These are phyloP conservation scores for Penicillium bovifimosum DNA, from an alignment of 495 filamentous ascomycete genomes.

Conservation along the genomic window DNA sequence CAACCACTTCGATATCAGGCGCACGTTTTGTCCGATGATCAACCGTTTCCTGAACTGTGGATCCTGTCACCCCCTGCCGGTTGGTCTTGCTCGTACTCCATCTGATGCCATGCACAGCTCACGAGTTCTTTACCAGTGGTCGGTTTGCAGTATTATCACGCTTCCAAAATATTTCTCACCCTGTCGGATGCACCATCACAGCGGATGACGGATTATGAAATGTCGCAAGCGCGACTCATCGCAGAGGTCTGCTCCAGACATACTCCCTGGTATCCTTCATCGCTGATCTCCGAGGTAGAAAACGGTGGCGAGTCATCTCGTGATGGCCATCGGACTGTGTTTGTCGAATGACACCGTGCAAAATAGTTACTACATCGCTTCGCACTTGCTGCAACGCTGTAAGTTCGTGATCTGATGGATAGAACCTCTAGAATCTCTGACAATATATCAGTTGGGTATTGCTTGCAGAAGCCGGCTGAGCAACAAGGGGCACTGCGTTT, in stretches of 20 bases:
- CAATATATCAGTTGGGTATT: constrained; percentile 27
- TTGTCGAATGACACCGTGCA: constrained; percentile 36
- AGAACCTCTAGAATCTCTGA: not conserved
- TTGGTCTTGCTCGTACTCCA: constrained; percentile 6
- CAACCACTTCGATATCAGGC: constrained; percentile 33
- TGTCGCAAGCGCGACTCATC: not conserved
- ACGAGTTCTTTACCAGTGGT: constrained; percentile 16
- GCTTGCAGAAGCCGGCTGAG: constrained; percentile 26
- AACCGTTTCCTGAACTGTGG: constrained; percentile 38
- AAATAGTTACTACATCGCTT: constrained; percentile 39
- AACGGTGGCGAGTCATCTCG: constrained; percentile 28
- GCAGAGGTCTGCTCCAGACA: constrained; percentile 14
- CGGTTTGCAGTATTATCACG: constrained; percentile 36
- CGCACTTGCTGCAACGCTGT: constrained; percentile 35
- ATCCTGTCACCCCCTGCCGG: constrained; percentile 35
- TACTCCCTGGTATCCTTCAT: not conserved
- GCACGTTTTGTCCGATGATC: constrained; percentile 15
- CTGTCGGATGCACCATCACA: constrained; percentile 23
- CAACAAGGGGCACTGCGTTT: constrained; percentile 30
- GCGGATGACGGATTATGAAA: constrained; percentile 25
- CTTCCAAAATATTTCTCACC: constrained; percentile 29
- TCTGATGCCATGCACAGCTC: not conserved
- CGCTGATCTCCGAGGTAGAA: constrained; percentile 8
- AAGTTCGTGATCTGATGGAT: constrained; percentile 3
- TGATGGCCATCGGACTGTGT: constrained; percentile 32